Conservation (phyloP, 768 basidiomycete species). For the Candolleomyces efflorescens region DNA sequence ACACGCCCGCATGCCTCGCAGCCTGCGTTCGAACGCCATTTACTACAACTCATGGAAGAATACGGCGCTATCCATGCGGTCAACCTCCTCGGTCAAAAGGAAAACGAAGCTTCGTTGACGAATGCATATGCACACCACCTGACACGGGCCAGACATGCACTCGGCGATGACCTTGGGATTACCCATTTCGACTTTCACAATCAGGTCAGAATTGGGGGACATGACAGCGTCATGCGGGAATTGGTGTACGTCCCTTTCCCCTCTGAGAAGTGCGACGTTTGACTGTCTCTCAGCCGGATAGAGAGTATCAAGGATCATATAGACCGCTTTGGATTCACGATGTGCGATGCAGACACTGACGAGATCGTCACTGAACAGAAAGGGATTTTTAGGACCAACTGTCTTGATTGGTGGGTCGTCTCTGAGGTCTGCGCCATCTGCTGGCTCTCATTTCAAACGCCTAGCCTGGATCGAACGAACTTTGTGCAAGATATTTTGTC, state of each 20-base stretch:
- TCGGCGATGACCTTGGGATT: constrained; percentile 68
- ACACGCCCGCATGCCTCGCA: constrained; percentile 94
- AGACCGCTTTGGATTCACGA: constrained; percentile 83
- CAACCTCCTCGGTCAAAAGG: constrained; percentile 88
- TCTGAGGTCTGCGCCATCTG: constrained; percentile 2
- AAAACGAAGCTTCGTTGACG: constrained; percentile 85
- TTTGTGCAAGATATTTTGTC: constrained; percentile 96
- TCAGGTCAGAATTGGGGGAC: constrained; percentile 73
- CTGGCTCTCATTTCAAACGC: constrained; percentile 1
- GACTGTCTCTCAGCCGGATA: constrained; percentile 42
- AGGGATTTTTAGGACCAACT: constrained; percentile 93
- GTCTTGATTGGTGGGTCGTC: constrained; percentile 77
- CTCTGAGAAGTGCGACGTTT: not conserved
- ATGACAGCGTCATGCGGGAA: constrained; percentile 80
- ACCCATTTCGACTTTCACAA: constrained; percentile 96
- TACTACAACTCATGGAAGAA: constrained; percentile 79
- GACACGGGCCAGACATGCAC: constrained; percentile 53
- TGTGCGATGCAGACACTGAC: constrained; percentile 62
- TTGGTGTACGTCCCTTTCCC: constrained; percentile 43
- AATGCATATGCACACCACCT: constrained; percentile 81
- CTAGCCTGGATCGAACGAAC: constrained; percentile 93
- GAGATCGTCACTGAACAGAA: constrained; percentile 84
- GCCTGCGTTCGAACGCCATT: constrained; percentile 95
- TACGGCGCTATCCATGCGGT: constrained; percentile 85
- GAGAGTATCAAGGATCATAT: constrained; percentile 57